Conservation (phyloP, 345 rosid species). For the Moringa oleifera region DNA sequence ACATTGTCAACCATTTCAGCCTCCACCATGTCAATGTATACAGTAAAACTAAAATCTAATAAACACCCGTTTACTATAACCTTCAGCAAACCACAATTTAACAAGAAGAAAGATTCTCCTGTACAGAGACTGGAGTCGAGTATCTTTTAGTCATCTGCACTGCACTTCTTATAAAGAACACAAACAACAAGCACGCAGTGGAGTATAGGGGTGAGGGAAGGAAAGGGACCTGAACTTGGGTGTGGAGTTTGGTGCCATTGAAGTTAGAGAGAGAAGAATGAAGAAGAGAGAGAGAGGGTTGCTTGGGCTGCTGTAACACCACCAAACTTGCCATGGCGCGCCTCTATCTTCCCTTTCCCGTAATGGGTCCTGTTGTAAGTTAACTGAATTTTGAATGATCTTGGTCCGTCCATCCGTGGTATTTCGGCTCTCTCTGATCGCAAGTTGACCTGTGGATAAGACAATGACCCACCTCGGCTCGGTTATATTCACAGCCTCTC, state of each 20-base stretch:
- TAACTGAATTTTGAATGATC: conserved; percentile 14
- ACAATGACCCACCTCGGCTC: conserved; percentile 23
- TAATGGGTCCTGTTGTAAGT: not conserved
- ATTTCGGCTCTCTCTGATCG: conserved; percentile 8
- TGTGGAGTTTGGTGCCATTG: conserved; percentile 71
- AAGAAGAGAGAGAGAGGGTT: conserved; percentile 63
- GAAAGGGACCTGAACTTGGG: conserved; percentile 56
- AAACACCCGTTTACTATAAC: not conserved
- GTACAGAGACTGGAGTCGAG: too few species aligned
- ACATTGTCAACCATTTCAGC: too few species aligned
- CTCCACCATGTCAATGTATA: too few species aligned
- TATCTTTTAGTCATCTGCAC: too few species aligned
- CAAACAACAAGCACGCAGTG: too few species aligned
- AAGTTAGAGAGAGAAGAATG: conserved; percentile 83
- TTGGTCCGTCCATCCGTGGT: conserved; percentile 1
- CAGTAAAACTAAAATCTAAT: too few species aligned
- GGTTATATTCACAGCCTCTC: conserved; percentile 24
- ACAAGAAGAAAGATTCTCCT: not conserved
- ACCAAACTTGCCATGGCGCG: conserved; percentile 61
- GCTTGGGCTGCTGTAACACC: conserved; percentile 58
- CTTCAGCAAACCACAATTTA: not conserved
- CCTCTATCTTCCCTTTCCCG: conserved; percentile 6
- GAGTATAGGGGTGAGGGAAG: not conserved
- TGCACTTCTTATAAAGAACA: too few species aligned
- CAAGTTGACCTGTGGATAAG: conserved; percentile 26